Base-by-base conservation (phyloP, 2,329 filamentous ascomycete species). In the Calonectria montana region DNA sequence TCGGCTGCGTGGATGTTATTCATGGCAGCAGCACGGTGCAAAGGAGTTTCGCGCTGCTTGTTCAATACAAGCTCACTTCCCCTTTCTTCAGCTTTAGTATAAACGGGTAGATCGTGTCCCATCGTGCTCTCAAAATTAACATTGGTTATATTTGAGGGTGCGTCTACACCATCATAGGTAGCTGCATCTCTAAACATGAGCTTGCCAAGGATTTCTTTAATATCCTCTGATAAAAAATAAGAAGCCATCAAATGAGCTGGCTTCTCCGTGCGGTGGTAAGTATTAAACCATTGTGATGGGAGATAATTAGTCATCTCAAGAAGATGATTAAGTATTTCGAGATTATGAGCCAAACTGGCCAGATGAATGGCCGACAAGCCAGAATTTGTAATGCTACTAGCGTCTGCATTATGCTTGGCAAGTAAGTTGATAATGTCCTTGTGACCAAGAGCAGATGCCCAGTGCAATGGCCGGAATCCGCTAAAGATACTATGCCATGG, bases 21-120 rank as follows among this genome's bases (percentile, higher is more conserved):
- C 61, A 64, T 64, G 5, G 61, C 41, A 29, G 61, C 61, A 13
- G 39, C 61, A 9, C 61, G 61, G 13, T 64, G 61, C 18, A 64
- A 8, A 1, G 61, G 39, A 4, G 61, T 64, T 48, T 64, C 61
- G 5, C 27, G 25, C 1, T 21, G 13, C 13, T 45, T 45, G n/a
- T 63, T 63, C 5, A 27, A 16, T 2, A 29, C 16, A 2, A 35
- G 23, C 2, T 23, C 18, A 18, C 27, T 29, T 47, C 25, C 37
- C 23, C 13, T 16, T 8, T 64, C n/a, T 18, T n/a, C n/a, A n/a
- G 2, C 41, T 4, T 6, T n/a, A 15, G 12, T 6, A 12, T 27
- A n/a, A 25, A 35, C 35, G 10, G n/a, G 18, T 10, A 21, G 10
- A 3, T 16, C 23, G 6, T 18, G 18, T 29, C 29, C 16, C 3